Base-by-base conservation (phyloP, 345 rosid species). In the Eucalyptus grandis region DNA sequence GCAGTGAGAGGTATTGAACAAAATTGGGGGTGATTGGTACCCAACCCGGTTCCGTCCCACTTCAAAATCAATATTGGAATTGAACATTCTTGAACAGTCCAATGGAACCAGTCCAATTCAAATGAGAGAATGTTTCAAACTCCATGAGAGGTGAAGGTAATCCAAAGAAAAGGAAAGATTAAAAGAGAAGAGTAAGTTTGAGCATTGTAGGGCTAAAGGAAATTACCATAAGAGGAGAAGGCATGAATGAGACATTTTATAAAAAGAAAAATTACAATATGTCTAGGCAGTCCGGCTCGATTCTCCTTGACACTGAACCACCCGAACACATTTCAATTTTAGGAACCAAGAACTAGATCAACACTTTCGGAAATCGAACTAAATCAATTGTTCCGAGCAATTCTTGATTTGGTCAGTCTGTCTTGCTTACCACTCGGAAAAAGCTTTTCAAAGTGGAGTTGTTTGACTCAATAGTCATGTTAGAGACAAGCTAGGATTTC, bases 221-320 rank as follows among this genome's bases (percentile, higher is more conserved):
- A 53, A 53, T 19, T 53, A 56, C 30, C 30, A 24, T 9, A 24
- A 24, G 6, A 56, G 30, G 30, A 24, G 62, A 22, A 56, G 13
- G 13, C 13, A 26, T 24, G 62, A 56, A 56, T 1, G 1, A 56
- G 62, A 24, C 62, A 56, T 56, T 56, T 21, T 21, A 8, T 8
- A 56, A 22, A 54, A 21, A 53, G 3, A 22, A 56, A 56, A 22
- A 53, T 17, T 17, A 53, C 24, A 53, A 19, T 53, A 3, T 53
- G 56, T 19, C 10, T 3, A 1, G 17, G 24, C 22, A 7, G 4
- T 19, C 19, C 0, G 11, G 4, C 19, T 53, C 0, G 5, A 11
- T 53, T 53, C 10, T 4, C 11, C 5, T 53, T 53, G 2, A 5
- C 2, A 3, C 4, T 0, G 1, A 53, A 53, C 26, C 26, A 53